phyloP scores from a whole-genome alignment of 225 moss, liverwort and hornwort species.

The Marchantia paleacea region DNA sequence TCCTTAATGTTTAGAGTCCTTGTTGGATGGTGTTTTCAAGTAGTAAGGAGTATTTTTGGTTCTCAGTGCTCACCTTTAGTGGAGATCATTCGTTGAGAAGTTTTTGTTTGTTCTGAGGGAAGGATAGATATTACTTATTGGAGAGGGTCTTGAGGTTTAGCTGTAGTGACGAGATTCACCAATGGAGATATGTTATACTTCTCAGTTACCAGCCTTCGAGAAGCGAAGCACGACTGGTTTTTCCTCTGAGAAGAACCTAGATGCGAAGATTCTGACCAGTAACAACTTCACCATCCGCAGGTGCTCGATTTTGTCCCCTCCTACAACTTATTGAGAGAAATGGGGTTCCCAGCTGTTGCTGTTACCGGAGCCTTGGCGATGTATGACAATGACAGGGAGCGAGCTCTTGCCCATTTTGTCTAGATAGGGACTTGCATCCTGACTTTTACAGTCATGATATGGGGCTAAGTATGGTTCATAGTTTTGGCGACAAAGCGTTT shows the following conservation, averaged over 20 bases:
- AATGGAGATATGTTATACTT: too few species aligned
- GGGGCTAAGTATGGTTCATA: neutral
- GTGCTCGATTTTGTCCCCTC: constrained; percentile 79
- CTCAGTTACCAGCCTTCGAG: too few species aligned
- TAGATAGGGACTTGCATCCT: constrained; percentile 4
- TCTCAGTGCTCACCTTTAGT: too few species aligned
- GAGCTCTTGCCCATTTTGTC: constrained; percentile 80
- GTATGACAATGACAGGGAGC: constrained; percentile 76
- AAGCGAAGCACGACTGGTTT: neutral
- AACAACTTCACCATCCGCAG: constrained; percentile 33
- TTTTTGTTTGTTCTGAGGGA: too few species aligned
- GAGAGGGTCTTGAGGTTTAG: too few species aligned
- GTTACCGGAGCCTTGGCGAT: constrained; percentile 77
- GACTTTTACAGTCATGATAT: neutral
- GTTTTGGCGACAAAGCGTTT: neutral
- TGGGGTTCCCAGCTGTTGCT: constrained; percentile 73
- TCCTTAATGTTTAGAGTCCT: too few species aligned
- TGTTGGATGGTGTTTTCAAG: too few species aligned
- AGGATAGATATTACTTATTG: too few species aligned
- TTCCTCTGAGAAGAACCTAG: neutral
- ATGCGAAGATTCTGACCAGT: constrained; percentile 1
- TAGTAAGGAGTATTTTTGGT: too few species aligned
- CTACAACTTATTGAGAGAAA: constrained; percentile 76
- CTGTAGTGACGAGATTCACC: too few species aligned
- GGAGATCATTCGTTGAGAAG: too few species aligned